A percentile compares a stretch with the other conserved stretches of the same genome.
Conservation (phyloP, 495 filamentous ascomycete species). For the Emericellopsis terricola region DNA sequence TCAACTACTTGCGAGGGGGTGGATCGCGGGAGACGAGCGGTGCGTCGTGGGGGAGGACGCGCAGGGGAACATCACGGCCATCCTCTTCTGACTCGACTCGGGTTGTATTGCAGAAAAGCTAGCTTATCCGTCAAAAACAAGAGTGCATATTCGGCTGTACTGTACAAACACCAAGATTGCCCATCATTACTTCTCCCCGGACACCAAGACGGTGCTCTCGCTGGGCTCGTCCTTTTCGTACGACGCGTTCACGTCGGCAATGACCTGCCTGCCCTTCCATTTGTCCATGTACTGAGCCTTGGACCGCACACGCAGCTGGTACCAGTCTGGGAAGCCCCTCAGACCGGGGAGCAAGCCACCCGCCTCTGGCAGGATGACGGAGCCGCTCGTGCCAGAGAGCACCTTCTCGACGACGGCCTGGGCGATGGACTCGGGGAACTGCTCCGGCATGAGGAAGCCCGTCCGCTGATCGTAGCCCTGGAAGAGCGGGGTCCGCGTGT, state of each 20-base stretch:
- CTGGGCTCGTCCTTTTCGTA: conserved; percentile 18
- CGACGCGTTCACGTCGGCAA: conserved; percentile 23
- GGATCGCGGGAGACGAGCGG: conserved; percentile 41
- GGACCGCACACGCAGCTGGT: conserved; percentile 16
- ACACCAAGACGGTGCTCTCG: conserved; percentile 17
- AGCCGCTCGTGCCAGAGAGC: conserved; percentile 33
- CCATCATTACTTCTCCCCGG: conserved; percentile 2
- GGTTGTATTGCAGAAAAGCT: too few species aligned
- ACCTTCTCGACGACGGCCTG: conserved; percentile 44
- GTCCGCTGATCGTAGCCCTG: conserved; percentile 34
- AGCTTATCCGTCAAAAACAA: too few species aligned
- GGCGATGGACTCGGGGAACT: conserved; percentile 45
- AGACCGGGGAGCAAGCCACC: conserved; percentile 14
- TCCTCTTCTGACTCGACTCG: conserved; percentile 23
- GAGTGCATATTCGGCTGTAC: too few species aligned
- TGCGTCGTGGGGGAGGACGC: conserved; percentile 44
- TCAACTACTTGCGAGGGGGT: conserved; percentile 35
- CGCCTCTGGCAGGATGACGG: conserved; percentile 35
- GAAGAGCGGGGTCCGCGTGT: conserved; percentile 43
- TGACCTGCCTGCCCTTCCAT: conserved; percentile 28
- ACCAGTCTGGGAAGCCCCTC: conserved; percentile 26
- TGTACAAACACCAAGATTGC: too few species aligned
- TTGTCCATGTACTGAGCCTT: conserved; percentile 24
- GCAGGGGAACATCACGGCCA: conserved; percentile 31
- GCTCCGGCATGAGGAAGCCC: conserved; percentile 32